Base-by-base conservation (phyloP, 352 stramenopile genomes). In the Globisporangium rhizosaccharum region DNA sequence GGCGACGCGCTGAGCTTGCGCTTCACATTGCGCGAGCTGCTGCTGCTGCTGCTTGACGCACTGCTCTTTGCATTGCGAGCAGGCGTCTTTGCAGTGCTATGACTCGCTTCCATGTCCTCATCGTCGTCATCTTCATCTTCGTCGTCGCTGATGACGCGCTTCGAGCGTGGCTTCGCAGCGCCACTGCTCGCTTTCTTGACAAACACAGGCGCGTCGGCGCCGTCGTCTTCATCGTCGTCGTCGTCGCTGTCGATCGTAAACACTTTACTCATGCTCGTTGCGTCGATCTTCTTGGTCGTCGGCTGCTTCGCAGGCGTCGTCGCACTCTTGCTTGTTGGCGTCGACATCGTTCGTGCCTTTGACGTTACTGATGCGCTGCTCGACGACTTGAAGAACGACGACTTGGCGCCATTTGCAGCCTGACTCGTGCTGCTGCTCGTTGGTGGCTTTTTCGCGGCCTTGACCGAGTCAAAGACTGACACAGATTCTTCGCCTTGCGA, bases 231-330 rank as follows among this genome's bases (percentile, higher is more conserved):
- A 12, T 85, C 79, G 10, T 77, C 72, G 53, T 85, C 79, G 10
- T 77, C 72, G 53, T 89, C 81, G 52, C 82, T 91, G 55, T 91
- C 80, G 7, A 92, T 68, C 2, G 76, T 81, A 9, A 89, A 67
- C 41, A 88, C 75, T 26, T 90, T 92, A 54, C 68, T 86, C 79
- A 88, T 89, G 3, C 61, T 62, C 15, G 62, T 56, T 18, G 67
- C 60, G 42, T 71, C 66, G 39, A 85, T 57, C 33, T 68, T 76
- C 56, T 77, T 86, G 9, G 62, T 63, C 49, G 70, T 65, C 0
- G 56, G 59, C 30, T 62, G 54, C 58, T 79, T 73, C 1, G 42
- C 62, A 26, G 28, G 53, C 55, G 66, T 81, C 6, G 18, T 45
- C 4, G 48, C 17, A 26, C 39, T 72, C 14, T 41, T 37, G 26